Conservation (phyloP, 805 yeast species). For the Wickerhamiella lipophila region DNA sequence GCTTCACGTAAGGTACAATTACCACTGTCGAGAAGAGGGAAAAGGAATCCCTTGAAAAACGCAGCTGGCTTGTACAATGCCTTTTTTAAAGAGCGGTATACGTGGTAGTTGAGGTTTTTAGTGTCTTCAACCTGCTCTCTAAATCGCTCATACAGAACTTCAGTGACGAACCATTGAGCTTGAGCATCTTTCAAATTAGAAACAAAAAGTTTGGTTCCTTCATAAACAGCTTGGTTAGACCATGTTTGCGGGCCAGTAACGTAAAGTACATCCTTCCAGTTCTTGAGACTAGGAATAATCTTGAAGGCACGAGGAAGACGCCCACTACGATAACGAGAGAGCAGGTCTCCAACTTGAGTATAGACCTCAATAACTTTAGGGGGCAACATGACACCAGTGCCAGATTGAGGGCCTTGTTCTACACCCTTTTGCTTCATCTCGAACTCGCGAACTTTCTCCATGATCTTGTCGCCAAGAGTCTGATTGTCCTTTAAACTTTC, state of each 20-base stretch:
- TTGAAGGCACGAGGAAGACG: slow-evolving; percentile 93
- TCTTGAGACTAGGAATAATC: slow-evolving; percentile 79
- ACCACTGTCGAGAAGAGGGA: slow-evolving; percentile 79
- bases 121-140: slow-evolving; percentile 31
- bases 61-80: slow-evolving; percentile 95
- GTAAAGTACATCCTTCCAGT: slow-evolving; percentile 91
- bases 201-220: slow-evolving; percentile 88
- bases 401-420: slow-evolving; percentile 20
- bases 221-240: slow-evolving; percentile 92
- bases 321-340: slow-evolving; percentile 86
- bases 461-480: slow-evolving; percentile 74
- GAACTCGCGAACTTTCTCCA: slow-evolving; percentile 69
- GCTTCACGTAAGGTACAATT: slow-evolving; percentile 84
- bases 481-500: slow-evolving; percentile 13
- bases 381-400: slow-evolving; percentile 69
- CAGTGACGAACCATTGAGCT: slow-evolving; percentile 69
- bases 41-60: slow-evolving; percentile 88
- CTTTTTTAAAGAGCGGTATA: slow-evolving; percentile 84
- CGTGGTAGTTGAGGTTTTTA: slow-evolving; percentile 70
- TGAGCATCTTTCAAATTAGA: slow-evolving; percentile 79
- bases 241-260: slow-evolving; percentile 87
- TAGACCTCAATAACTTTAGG: slow-evolving; percentile 95
- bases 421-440: slow-evolving; percentile 27
- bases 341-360: slow-evolving; percentile 75
- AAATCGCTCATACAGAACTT: slow-evolving; percentile 31